Evolutionary conservation across 345 rosid genomes (phyloP).

Genomic region (Rhodomyrtus tomentosa): DNA sequence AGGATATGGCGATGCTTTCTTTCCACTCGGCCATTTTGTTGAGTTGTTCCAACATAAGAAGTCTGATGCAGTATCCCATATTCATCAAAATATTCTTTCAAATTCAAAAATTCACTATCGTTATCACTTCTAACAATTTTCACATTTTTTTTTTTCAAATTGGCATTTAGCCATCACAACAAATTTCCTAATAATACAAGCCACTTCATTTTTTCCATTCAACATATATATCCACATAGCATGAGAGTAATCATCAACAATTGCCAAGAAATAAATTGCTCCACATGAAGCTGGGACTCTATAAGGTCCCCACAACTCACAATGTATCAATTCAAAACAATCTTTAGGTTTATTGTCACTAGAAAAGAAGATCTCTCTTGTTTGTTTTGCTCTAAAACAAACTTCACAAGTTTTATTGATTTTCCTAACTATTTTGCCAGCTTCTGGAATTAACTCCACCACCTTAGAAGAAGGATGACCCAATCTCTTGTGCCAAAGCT

Average conservation of each 20-base stretch:
- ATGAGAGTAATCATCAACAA: constrained; percentile 1
- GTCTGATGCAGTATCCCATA: neutral
- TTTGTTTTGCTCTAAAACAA: neutral
- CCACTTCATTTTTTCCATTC: neutral
- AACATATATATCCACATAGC: neutral
- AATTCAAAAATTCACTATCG: neutral
- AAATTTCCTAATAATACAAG: neutral
- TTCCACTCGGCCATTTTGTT: too few relatives aligned
- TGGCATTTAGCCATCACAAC: neutral
- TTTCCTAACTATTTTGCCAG: neutral
- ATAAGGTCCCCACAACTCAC: constrained; percentile 1
- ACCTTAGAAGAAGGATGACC: neutral
- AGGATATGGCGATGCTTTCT: too few relatives aligned
- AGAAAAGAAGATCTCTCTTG: neutral
- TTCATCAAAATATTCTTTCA: neutral
- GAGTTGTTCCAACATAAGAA: neutral
- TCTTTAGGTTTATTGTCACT: neutral
- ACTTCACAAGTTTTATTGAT: neutral
- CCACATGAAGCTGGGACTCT: neutral
- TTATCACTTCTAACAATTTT: neutral
- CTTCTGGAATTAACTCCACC: neutral
- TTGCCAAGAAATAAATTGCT: neutral
- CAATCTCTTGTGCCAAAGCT: neutral
- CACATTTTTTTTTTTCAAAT: neutral
- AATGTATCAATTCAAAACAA: constrained; percentile 1